These are phyloP conservation scores for Candida railenensis DNA, from an alignment of 805 yeast species.

Conservation along the genomic window DNA sequence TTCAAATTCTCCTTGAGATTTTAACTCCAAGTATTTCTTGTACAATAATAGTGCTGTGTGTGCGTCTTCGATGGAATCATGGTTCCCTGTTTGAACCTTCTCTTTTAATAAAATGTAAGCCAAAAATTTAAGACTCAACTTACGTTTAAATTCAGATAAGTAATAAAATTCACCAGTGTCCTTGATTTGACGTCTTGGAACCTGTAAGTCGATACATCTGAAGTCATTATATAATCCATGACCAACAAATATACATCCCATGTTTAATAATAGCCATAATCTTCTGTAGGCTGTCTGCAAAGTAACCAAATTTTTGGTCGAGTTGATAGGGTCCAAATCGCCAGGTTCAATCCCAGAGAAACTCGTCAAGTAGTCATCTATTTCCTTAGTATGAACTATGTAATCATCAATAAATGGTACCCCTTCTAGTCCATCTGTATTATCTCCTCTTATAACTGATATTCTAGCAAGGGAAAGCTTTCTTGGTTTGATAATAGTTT, in stretches of 20 bases:
- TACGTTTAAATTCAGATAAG: conserved; percentile 71
- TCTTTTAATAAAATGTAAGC: conserved; percentile 75
- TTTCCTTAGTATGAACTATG: conserved; percentile 66
- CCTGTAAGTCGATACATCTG: conserved; percentile 87
- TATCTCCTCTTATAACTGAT: conserved; percentile 75
- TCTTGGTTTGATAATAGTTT: conserved; percentile 70
- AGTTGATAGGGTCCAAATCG: conserved; percentile 71
- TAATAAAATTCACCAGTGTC: conserved; percentile 85
- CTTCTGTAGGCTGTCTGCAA: conserved; percentile 82
- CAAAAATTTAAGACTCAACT: conserved; percentile 79
- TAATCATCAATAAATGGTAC: conserved; percentile 91
- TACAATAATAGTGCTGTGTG: conserved; percentile 77
- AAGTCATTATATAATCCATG: conserved; percentile 92
- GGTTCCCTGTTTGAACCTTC: conserved; percentile 88
- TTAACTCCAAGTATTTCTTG: conserved; percentile 65
- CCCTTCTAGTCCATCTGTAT: conserved; percentile 58
- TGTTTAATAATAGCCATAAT: conserved; percentile 83
- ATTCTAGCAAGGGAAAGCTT: conserved; percentile 81
- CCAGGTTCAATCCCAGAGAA: conserved; percentile 94
- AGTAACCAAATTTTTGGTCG: conserved; percentile 70
- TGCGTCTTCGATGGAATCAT: conserved; percentile 97
- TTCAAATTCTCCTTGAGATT: conserved; percentile 58
- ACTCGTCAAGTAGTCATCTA: conserved; percentile 83
- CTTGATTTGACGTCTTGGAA: conserved; percentile 80
- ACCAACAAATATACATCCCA: conserved; percentile 92